These are phyloP conservation scores for Thermomucor indicae-seudaticae DNA, from an alignment of 371 early-diverging fungal species.

Conservation along the genomic window DNA sequence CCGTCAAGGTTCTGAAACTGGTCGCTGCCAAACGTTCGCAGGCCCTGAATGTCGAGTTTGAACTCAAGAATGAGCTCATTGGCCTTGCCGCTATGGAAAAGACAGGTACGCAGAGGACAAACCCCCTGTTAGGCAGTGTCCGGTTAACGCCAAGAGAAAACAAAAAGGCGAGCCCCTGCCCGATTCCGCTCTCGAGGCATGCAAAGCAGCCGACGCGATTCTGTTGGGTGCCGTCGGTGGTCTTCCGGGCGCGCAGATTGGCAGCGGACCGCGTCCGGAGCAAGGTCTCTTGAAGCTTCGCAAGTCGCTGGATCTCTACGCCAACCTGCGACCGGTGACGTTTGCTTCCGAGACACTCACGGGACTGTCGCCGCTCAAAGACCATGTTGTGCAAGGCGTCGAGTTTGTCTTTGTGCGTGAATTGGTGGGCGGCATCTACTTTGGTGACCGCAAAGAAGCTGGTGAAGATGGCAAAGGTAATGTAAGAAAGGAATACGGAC, in stretches of 20 bases:
- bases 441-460: constrained; percentile 89
- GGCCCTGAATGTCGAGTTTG: constrained; percentile 55
- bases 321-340: constrained; percentile 92
- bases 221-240: constrained; percentile 97
- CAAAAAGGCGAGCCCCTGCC: constrained; percentile 79
- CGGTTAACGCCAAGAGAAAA: not conserved
- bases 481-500: not conserved
- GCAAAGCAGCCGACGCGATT: constrained; percentile 82
- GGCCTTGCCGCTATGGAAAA: constrained; percentile 94
- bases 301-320: constrained; percentile 88
- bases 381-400: constrained; percentile 82
- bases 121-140: not conserved
- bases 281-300: constrained; percentile 90
- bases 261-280: constrained; percentile 89
- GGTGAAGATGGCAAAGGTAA: constrained; percentile 70
- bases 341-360: constrained; percentile 88
- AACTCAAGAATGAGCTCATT: constrained; percentile 78
- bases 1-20: constrained; percentile 79
- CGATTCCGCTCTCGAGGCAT: constrained; percentile 71
- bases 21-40: constrained; percentile 62
- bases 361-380: constrained; percentile 84
- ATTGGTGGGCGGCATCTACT: constrained; percentile 96
- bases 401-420: constrained; percentile 93
- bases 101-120: constrained; percentile 51
- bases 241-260: constrained; percentile 79